These are phyloP conservation scores for Didymella segeticola DNA, from an alignment of 2,329 filamentous ascomycete genomes.

Conservation along the genomic window DNA sequence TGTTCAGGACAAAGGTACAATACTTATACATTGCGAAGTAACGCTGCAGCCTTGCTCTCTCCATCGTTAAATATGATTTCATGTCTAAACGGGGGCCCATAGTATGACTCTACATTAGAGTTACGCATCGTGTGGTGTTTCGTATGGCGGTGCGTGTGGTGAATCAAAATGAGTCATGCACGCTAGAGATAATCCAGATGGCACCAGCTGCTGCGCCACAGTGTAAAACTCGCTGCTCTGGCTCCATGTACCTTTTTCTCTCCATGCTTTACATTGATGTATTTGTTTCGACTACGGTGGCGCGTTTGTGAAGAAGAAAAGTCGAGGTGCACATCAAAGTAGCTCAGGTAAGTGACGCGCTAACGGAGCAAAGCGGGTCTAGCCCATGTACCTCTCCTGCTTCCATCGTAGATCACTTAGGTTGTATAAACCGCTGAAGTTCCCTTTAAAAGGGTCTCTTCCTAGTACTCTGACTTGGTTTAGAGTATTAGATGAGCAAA, in stretches of 20 bases:
- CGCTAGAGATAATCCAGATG: conserved; percentile 22
- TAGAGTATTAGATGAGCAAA: no score
- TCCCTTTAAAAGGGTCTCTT: no score
- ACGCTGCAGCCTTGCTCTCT: neutral
- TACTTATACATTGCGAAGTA: conserved; percentile 10
- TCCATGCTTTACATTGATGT: neutral
- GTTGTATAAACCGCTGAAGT: no score
- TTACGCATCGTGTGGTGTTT: neutral
- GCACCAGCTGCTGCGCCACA: conserved; percentile 23
- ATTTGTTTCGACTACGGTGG: neutral
- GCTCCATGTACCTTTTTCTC: neutral
- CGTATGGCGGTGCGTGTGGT: conserved; percentile 13
- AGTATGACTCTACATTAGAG: conserved; percentile 23
- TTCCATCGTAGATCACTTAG: no score
- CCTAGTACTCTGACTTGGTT: no score
- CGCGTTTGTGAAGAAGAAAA: neutral
- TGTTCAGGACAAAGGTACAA: neutral
- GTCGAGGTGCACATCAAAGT: neutral
- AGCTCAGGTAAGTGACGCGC: neutral
- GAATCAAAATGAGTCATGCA: conserved; percentile 37
- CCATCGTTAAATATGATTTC: neutral
- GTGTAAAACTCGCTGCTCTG: neutral
- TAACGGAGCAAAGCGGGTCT: neutral
- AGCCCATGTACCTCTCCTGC: no score
- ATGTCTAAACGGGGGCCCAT: conserved; percentile 7